Conservation (phyloP, 768 basidiomycete genomes). For the Mrakia hoshinonis region DNA sequence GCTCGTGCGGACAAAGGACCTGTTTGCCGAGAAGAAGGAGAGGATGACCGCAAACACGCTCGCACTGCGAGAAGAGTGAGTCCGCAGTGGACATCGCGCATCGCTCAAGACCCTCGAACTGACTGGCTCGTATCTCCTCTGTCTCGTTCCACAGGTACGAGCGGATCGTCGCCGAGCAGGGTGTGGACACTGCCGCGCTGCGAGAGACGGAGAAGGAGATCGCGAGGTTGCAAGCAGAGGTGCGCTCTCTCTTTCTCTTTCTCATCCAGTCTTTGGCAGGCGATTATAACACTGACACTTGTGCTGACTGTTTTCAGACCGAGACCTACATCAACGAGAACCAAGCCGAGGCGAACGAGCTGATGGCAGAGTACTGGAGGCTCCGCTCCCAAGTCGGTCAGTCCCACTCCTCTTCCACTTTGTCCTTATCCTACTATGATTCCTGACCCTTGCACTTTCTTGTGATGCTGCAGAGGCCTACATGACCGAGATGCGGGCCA, state of each 20-base stretch:
- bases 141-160: conserved; percentile 46
- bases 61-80: conserved; percentile 56
- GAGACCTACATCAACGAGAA: conserved; percentile 63
- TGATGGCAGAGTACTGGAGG: conserved; percentile 75
- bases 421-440: not conserved
- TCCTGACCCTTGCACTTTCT: not conserved
- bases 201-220: conserved; percentile 59
- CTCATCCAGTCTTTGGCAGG: not conserved
- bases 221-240: conserved; percentile 50
- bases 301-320: conserved; percentile 49
- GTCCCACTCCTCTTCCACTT: conserved; percentile 14
- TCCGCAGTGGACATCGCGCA: too few relatives aligned
- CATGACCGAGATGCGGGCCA: conserved; percentile 22
- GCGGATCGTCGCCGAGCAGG: conserved; percentile 33
- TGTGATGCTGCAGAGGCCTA: not conserved
- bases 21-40: conserved; percentile 67
- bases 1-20: conserved; percentile 65
- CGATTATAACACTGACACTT: not conserved
- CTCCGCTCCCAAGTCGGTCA: conserved; percentile 67
- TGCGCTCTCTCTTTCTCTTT: conserved; percentile 34
- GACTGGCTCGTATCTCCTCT: not conserved
- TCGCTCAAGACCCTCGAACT: too few relatives aligned
- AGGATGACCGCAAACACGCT: conserved; percentile 67
- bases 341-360: conserved; percentile 68
- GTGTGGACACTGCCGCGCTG: conserved; percentile 54